Base-by-base conservation (phyloP, 2,329 filamentous ascomycete genomes). In the Trichoderma cornu-damae region DNA sequence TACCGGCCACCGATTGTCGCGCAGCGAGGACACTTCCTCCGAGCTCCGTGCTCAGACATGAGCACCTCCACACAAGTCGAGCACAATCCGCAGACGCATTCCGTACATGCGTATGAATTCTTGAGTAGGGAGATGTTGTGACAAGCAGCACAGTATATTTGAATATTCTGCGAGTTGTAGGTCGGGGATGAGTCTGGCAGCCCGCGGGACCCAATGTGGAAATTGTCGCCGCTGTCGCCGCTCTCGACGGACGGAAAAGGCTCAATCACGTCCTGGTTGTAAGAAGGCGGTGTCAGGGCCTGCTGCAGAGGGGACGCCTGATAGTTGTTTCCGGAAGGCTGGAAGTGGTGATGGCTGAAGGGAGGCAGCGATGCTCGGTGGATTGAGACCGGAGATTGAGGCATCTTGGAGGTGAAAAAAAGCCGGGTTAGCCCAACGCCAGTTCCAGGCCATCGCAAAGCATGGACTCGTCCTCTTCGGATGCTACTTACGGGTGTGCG, bases 61-160 rank as follows among this genome's bases (percentile, higher is more conserved):
- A 93, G 77, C 32, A 89, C 84, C 66, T 91, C 87, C 58, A 96
- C 90, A 67, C 93, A 97, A 59, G 90, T 85, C 62, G 87, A 84
- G 72, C 94, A 97, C 49, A 97, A 81, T 14, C 92, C 93, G 69
- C 90, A 96, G 62, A 97, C 96, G 71, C 94, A 97, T 72, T 96
- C 92, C 1, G 92, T 96, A 71, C 93, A 97, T 20, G 93, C 93
- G 68, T 91, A 96, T 32, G 90, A 94, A 66, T 93, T 88, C 66
- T 85, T 87, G 24, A 97, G 76, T 9, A 86, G 76, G 51, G 87
- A 92, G 16, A 91, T 78, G 35, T 87, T 84, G 62, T 89, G 85
- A 68, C 93, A 97, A 47, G 88, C 89, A 18, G 92, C 89, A 70
- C 93, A 97, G 70, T 96, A 96, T 40, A 97, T 96, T 69, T 96